phyloP scores from a whole-genome alignment of 2,329 filamentous ascomycete species.

The Colletotrichum sp. region DNA sequence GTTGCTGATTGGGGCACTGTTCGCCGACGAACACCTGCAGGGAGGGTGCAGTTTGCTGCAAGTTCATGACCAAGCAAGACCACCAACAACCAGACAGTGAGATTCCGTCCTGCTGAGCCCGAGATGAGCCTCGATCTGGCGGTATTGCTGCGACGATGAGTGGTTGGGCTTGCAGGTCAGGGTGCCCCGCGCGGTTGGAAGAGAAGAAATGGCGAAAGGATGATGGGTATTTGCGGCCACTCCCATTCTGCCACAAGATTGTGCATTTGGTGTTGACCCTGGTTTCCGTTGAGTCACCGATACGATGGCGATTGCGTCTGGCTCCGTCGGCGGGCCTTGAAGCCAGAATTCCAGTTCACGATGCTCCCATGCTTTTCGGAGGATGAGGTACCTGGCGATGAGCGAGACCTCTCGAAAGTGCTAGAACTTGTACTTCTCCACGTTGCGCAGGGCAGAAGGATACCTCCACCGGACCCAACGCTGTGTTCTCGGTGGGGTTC shows the following conservation, averaged over 20 bases:
- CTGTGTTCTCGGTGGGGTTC: not conserved
- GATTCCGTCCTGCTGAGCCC: not conserved
- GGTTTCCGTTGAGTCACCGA: not conserved
- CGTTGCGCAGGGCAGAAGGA: not conserved
- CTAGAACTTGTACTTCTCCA: conserved; percentile 5
- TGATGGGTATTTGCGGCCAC: not conserved
- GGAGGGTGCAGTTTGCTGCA: conserved; percentile 6
- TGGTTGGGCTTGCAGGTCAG: not conserved
- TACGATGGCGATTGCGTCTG: not conserved
- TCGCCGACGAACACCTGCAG: conserved; percentile 7
- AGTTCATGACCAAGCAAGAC: not conserved
- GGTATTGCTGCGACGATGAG: not conserved
- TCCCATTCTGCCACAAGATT: not conserved
- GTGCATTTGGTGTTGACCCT: not conserved
- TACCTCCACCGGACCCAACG: not conserved
- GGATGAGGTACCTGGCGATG: not conserved
- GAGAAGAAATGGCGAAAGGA: not conserved
- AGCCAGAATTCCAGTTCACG: not conserved
- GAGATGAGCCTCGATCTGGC: not conserved
- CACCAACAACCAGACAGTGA: not conserved
- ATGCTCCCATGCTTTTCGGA: not conserved
- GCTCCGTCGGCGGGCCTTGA: not conserved
- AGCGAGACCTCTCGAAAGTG: not conserved
- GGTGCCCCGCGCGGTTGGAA: not conserved
- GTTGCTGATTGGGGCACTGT: not conserved